phyloP scores from a whole-genome alignment of 2,329 filamentous ascomycete genomes.

The Alternaria conjuncta region DNA sequence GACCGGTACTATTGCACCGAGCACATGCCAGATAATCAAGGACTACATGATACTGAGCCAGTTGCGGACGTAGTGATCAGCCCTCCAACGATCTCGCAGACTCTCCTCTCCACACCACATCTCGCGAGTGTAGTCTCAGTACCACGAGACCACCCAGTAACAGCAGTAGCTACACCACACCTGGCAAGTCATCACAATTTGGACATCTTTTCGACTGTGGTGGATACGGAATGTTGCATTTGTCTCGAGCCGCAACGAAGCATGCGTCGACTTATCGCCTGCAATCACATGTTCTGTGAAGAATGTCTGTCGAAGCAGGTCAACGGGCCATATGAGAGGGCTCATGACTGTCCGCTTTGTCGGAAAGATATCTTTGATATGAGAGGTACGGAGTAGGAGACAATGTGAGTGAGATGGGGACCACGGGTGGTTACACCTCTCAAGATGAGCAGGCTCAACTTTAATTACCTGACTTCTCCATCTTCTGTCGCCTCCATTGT shows the following conservation, averaged over 20 bases:
- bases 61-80: background rate
- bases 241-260: slow-evolving; percentile 2
- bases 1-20: background rate
- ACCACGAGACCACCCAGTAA: background rate
- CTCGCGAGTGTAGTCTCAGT: background rate
- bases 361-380: background rate
- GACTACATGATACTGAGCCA: background rate
- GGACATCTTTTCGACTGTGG: background rate
- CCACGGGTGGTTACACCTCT: too few species aligned
- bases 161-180: background rate
- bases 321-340: background rate
- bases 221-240: slow-evolving; percentile 6
- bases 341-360: slow-evolving; percentile 1
- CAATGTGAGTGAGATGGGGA: too few species aligned
- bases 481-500: too few species aligned
- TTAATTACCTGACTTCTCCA: too few species aligned
- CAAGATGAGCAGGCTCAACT: too few species aligned
- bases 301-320: background rate
- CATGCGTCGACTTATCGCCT: slow-evolving; percentile 3
- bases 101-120: background rate
- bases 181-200: background rate
- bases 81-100: background rate
- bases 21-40: background rate
- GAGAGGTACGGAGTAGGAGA: too few species aligned
- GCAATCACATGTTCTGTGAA: slow-evolving; percentile 4